Evolutionary conservation across 495 filamentous ascomycete genomes (phyloP), one percentile per base, ranked within the genome.

Genomic region (Hyaloscypha bicolor): DNA sequence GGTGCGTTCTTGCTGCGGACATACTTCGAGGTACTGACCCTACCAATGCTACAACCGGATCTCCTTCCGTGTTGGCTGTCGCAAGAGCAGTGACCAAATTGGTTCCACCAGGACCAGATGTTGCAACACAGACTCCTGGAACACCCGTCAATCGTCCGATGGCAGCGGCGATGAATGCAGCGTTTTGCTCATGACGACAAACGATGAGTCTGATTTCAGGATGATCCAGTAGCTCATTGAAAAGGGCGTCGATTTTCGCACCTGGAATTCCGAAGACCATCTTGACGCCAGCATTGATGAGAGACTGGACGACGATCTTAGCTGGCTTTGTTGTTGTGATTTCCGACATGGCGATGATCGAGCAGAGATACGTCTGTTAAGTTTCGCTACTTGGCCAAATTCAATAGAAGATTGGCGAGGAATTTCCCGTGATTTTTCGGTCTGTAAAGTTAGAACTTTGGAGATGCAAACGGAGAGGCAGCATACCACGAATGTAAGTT

Each of bases 111-210:
- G 77, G 77, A 0, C 77, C 77, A 22, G 75, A 77, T 0, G 77
- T 79, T 0, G 75, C 77, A 39, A 79, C 75, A 66, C 74, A 77
- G 0, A 78, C 76, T 9, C 77, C 77, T 4, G 76, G 77, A 0
- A 66, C 64, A 22, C 74, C 77, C 4, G 77, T 78, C 32, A 79
- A 68, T 14, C 73, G 73, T 22, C 77, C 77, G 11, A 74, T 61
- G 11, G 75, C 77, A 9, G 76, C 75, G 22, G 77, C 77, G 52
- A 79, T 79, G 72, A 79, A 78, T 31, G 76, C 75, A 19, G 77
- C 77, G 65, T 79, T 79, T 55, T 79, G 77, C 66, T 79, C 77
- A 60, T 79, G 77, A 0, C 77, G 69, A 58, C 76, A 78, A 11
- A 79, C 74, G 9, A 79, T 61, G 29, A 79, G 68, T 60, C 72